A percentile compares a stretch with the other conserved stretches of the same genome.
Conservation (phyloP, 768 basidiomycete genomes). For the Termitomyces sp. region DNA sequence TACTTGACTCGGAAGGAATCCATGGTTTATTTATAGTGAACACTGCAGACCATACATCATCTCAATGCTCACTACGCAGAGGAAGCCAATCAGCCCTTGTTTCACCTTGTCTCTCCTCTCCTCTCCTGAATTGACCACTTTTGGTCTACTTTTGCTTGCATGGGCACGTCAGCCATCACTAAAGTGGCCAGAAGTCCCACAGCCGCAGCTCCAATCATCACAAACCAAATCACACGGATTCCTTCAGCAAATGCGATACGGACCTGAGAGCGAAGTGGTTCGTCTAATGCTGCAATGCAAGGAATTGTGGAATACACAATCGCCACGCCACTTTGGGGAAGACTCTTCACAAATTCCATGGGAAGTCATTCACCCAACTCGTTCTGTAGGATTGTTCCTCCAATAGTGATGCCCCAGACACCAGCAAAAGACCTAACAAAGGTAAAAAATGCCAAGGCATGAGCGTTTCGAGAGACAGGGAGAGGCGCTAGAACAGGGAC, state of each 20-base stretch:
- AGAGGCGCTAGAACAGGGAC: constrained; percentile 52
- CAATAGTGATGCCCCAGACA: constrained; percentile 53
- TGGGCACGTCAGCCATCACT: constrained; percentile 8
- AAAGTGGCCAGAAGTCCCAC: constrained; percentile 7
- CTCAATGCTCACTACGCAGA: no score
- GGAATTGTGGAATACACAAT: constrained; percentile 50
- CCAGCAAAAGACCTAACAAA: constrained; percentile 36
- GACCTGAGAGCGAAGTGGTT: constrained; percentile 21
- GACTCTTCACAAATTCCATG: constrained; percentile 28
- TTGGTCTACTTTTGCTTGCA: constrained; percentile 11
- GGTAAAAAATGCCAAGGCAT: constrained; percentile 43
- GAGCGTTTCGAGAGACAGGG: constrained; percentile 35
- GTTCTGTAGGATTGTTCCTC: constrained; percentile 51
- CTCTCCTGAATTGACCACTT: constrained; percentile 9
- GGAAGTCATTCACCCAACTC: constrained; percentile 42
- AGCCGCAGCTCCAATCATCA: constrained; percentile 8
- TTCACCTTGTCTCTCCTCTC: no score
- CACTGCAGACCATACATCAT: no score
- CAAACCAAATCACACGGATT: constrained; percentile 12
- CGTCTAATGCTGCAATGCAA: constrained; percentile 32
- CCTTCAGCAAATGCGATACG: constrained; percentile 14
- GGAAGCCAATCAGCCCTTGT: no score
- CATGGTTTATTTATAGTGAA: no score
- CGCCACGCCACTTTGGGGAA: constrained; percentile 34
- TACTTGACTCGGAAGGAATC: no score